Evolutionary conservation across 1,284 basidiomycete species (phyloP).

Genomic region (Meira nashicola): DNA sequence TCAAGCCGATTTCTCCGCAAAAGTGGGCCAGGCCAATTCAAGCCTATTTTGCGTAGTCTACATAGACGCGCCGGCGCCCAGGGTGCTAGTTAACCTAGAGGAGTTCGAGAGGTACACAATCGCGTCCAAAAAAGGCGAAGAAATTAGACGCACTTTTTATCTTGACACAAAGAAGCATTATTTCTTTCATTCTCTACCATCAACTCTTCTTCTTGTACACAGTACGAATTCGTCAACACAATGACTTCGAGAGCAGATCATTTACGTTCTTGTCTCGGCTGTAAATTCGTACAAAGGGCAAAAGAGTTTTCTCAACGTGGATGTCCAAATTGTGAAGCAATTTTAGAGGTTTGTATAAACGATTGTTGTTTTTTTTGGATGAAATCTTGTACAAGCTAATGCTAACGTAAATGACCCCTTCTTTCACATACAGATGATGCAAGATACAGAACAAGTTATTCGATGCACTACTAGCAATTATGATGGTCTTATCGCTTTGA

Average conservation of each 20-base stretch:
- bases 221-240: neutral
- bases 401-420: neutral
- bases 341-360: slow-evolving; percentile 69
- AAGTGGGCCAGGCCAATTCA: too few relatives aligned
- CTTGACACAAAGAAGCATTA: too few relatives aligned
- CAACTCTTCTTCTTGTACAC: too few relatives aligned
- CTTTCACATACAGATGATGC: slow-evolving; percentile 68
- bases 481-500: slow-evolving; percentile 84
- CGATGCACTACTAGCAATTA: slow-evolving; percentile 89
- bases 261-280: slow-evolving; percentile 77
- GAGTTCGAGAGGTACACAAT: too few relatives aligned
- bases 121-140: too few relatives aligned
- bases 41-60: too few relatives aligned
- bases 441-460: slow-evolving; percentile 73
- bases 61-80: too few relatives aligned
- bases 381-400: neutral
- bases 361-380: neutral
- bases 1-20: too few relatives aligned
- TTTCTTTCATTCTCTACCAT: too few relatives aligned
- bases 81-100: too few relatives aligned
- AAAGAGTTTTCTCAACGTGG: slow-evolving; percentile 78
- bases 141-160: too few relatives aligned
- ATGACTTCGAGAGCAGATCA: slow-evolving; percentile 8
- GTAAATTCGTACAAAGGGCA: slow-evolving; percentile 79
- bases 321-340: slow-evolving; percentile 94